Evolutionary conservation across 108 stramenopile species (phyloP).

Genomic region (Cyclotella atomus): DNA sequence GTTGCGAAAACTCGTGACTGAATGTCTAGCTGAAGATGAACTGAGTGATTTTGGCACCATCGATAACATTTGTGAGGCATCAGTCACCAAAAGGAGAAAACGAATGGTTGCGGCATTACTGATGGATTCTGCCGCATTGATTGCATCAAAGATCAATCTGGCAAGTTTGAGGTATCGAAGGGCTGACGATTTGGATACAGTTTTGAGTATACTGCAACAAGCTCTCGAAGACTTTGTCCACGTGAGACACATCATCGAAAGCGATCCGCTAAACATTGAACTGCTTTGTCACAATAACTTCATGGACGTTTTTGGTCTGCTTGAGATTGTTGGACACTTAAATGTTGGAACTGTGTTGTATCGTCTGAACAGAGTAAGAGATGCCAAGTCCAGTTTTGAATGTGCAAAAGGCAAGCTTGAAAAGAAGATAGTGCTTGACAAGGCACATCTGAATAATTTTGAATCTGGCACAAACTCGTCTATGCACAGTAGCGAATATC

Average conservation of each 20-base stretch:
- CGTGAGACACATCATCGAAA: not conserved
- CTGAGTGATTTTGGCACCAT: not conserved
- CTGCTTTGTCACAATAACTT: not conserved
- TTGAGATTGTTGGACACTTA: constrained; percentile 35
- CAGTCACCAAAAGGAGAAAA: not conserved
- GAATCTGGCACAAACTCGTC: not conserved
- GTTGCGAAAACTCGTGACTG: constrained; percentile 6
- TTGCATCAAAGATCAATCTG: constrained; percentile 35
- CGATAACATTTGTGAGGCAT: not conserved
- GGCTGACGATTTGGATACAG: constrained; percentile 27
- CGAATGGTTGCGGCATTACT: not conserved
- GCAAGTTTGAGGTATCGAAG: constrained; percentile 35
- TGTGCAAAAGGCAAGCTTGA: constrained; percentile 22
- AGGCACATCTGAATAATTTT: not conserved
- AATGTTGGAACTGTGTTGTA: constrained; percentile 43
- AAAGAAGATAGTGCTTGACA: constrained; percentile 4
- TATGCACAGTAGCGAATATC: not conserved
- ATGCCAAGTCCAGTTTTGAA: constrained; percentile 40
- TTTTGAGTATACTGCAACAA: constrained; percentile 11
- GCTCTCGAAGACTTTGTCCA: constrained; percentile 14
- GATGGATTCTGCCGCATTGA: constrained; percentile 29
- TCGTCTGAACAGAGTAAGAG: constrained; percentile 46
- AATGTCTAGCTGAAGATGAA: not conserved
- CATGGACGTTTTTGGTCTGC: constrained; percentile 14
- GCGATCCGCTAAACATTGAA: not conserved